Evolutionary conservation across 345 rosid genomes (phyloP).

Genomic region (Gossypium longicalyx): DNA sequence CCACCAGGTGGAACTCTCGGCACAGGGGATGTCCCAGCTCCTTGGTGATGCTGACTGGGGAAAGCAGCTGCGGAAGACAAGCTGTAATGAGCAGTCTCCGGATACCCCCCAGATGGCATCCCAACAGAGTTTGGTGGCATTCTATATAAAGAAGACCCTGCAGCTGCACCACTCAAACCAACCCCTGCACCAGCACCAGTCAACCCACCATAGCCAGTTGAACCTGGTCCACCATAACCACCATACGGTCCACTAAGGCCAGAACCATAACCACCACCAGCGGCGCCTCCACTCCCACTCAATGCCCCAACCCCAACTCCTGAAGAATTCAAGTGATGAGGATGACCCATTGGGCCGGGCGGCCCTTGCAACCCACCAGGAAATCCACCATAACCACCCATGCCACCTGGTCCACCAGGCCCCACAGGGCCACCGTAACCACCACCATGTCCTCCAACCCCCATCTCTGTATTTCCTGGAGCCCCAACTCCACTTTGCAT

Average conservation of each 20-base stretch:
- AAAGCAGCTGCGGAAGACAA: constrained; percentile 50
- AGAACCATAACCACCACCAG: constrained; percentile 37
- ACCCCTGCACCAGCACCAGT: constrained; percentile 1
- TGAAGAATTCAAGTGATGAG: constrained; percentile 30
- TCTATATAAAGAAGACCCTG: constrained; percentile 52
- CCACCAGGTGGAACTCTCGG: constrained; percentile 75
- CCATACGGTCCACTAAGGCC: constrained; percentile 42
- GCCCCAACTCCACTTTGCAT: not conserved
- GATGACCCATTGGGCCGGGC: constrained; percentile 27
- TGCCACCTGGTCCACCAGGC: constrained; percentile 37
- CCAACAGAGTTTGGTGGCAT: constrained; percentile 16
- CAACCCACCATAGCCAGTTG: constrained; percentile 38
- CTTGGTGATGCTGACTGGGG: constrained; percentile 65
- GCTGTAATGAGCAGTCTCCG: constrained; percentile 52
- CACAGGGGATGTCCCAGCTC: constrained; percentile 54
- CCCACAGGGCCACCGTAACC: constrained; percentile 23
- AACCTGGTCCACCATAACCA: constrained; percentile 57
- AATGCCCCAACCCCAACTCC: not conserved
- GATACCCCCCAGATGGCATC: constrained; percentile 62
- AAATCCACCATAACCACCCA: constrained; percentile 39
- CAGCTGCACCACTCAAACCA: constrained; percentile 33
- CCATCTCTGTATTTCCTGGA: not conserved
- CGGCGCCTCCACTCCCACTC: constrained; percentile 27
- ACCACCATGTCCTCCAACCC: not conserved
- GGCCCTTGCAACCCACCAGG: constrained; percentile 35